These are phyloP conservation scores for Bipolaris sorokiniana DNA, from an alignment of 2,329 filamentous ascomycete genomes.

Conservation along the genomic window DNA sequence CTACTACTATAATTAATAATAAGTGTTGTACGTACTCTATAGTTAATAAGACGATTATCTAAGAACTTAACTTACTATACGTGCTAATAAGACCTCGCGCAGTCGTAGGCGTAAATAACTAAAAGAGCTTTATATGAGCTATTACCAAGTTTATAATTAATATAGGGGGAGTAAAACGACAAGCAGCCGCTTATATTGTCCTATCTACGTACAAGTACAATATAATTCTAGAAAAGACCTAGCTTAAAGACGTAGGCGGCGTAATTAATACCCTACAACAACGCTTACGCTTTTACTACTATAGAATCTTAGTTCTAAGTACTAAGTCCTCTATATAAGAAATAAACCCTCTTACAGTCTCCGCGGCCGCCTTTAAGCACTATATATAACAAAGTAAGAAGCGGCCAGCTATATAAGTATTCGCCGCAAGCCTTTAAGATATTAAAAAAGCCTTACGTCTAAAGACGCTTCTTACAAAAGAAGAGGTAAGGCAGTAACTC, in stretches of 20 bases:
- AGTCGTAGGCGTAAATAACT: too few species aligned
- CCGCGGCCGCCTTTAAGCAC: background rate
- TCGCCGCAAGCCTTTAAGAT: background rate
- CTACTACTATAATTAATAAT: background rate
- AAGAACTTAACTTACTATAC: background rate
- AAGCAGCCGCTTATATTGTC: too few species aligned
- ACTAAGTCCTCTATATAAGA: too few species aligned
- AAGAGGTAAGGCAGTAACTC: background rate
- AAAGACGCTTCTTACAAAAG: background rate
- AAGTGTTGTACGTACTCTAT: background rate
- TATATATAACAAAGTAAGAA: background rate
- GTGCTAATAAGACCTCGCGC: too few species aligned
- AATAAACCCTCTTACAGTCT: background rate
- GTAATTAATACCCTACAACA: background rate
- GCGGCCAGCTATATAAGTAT: background rate
- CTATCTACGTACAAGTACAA: too few species aligned
- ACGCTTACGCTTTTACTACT: background rate
- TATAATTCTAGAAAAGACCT: background rate
- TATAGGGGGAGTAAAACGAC: too few species aligned
- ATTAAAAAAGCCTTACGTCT: background rate
- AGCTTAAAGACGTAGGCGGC: background rate
- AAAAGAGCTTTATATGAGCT: too few species aligned
- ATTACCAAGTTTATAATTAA: too few species aligned
- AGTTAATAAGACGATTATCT: background rate
- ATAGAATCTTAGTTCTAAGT: too few species aligned